Evolutionary conservation across 2,329 filamentous ascomycete species (phyloP).

Genomic region (Lachnellula suecica): DNA sequence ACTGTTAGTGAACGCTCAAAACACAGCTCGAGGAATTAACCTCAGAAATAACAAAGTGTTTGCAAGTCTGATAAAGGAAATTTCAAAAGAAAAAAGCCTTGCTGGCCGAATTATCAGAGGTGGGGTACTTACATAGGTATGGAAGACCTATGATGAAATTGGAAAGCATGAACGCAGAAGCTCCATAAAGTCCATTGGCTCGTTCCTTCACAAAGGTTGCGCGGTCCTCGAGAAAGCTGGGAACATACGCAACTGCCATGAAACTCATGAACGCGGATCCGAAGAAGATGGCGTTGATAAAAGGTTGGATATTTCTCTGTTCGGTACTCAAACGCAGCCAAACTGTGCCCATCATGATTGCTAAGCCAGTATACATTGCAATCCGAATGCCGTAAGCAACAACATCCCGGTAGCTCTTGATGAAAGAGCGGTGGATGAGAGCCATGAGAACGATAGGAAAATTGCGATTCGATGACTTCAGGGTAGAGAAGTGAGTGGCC

Average conservation of each 20-base stretch:
- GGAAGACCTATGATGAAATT: conserved; percentile 84
- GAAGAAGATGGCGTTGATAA: conserved; percentile 81
- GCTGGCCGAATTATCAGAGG: too few relatives aligned
- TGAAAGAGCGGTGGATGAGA: conserved; percentile 74
- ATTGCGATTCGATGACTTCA: conserved; percentile 30
- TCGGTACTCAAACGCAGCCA: conserved; percentile 70
- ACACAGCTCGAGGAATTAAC: too few relatives aligned
- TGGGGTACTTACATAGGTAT: conserved; percentile 58
- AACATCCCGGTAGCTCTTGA: conserved; percentile 83
- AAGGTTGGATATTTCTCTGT: conserved; percentile 75
- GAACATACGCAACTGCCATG: conserved; percentile 84
- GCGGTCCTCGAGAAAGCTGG: conserved; percentile 78
- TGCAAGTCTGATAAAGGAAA: too few relatives aligned
- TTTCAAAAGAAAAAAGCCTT: too few relatives aligned
- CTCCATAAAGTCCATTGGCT: conserved; percentile 77
- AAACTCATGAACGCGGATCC: conserved; percentile 75
- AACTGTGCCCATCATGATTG: conserved; percentile 86
- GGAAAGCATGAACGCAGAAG: conserved; percentile 68
- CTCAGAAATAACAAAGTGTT: too few relatives aligned
- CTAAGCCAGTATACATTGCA: conserved; percentile 77
- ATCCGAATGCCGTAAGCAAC: conserved; percentile 82
- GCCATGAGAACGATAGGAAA: conserved; percentile 51
- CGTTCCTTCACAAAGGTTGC: conserved; percentile 74
- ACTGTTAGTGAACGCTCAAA: conserved; percentile 13
- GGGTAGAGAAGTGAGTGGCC: conserved; percentile 10